Percentiles rank a stretch among this genome's conserved stretches.
Conservation (phyloP, 192 early-diverging fungal species). For the Polychytrium aggregatum region DNA sequence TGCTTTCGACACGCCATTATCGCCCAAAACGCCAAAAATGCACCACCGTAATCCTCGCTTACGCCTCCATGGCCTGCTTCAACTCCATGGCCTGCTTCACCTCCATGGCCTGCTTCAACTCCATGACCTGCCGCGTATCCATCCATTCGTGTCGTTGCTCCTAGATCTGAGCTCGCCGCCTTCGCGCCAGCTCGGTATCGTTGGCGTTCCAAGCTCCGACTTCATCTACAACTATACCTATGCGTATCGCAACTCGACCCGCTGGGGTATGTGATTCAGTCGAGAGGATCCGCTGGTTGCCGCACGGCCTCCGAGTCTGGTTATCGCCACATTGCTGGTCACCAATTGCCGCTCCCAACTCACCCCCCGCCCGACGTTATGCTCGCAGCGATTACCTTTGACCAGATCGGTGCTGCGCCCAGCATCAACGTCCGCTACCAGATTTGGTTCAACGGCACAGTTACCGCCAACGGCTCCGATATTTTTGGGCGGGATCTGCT, state of each 20-base stretch:
- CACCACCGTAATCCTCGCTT: too few species aligned
- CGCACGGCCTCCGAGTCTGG: too few species aligned
- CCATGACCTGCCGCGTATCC: too few species aligned
- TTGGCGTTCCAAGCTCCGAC: constrained; percentile 36
- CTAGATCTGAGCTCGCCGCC: constrained; percentile 10
- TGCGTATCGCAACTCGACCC: constrained; percentile 52
- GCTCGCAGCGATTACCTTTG: constrained; percentile 26
- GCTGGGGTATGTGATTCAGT: constrained; percentile 52
- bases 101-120: too few species aligned
- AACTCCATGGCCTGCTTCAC: too few species aligned
- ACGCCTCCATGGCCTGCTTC: too few species aligned
- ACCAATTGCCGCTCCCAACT: too few species aligned
- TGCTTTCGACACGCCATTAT: too few species aligned
- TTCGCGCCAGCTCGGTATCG: constrained; percentile 26
- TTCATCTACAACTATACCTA: constrained; percentile 65
- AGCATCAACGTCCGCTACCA: constrained; percentile 57
- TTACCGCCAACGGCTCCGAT: constrained; percentile 47
- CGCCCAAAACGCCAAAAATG: too few species aligned
- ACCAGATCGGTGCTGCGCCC: constrained; percentile 10
- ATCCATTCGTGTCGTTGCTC: constrained; percentile 12
- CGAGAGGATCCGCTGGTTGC: too few species aligned
- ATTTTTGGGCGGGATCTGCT: constrained; percentile 48
- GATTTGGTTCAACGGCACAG: constrained; percentile 61
- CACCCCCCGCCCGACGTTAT: too few species aligned
- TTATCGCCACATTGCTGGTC: too few species aligned